A percentile compares a stretch with the other conserved stretches of the same genome.
Evolutionary conservation across 2,329 filamentous ascomycete genomes (phyloP).

Genomic region (Grosmannia huntii): DNA sequence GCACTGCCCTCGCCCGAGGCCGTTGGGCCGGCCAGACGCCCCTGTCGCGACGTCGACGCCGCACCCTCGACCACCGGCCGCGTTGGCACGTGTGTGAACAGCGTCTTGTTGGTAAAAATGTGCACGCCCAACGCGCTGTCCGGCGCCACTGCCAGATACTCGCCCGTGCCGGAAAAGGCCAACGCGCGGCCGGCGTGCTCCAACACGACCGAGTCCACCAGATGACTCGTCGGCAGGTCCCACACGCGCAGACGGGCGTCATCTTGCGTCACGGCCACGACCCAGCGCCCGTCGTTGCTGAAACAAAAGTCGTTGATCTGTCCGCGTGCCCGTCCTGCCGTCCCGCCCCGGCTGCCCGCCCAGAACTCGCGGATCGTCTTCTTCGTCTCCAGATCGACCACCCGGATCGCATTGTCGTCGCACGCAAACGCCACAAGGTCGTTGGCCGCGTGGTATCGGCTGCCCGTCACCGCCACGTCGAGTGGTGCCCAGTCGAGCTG

Average conservation of each 20-base stretch:
- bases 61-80: conserved; percentile 63
- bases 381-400: conserved; percentile 83
- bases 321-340: neutral
- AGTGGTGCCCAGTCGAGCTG: conserved; percentile 76
- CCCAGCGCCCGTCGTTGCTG: conserved; percentile 87
- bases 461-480: conserved; percentile 54
- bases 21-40: conserved; percentile 58
- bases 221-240: conserved; percentile 89
- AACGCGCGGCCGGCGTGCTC: conserved; percentile 69
- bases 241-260: conserved; percentile 73
- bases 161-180: conserved; percentile 78
- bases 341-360: conserved; percentile 50
- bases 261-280: conserved; percentile 76
- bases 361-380: conserved; percentile 88
- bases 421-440: conserved; percentile 83
- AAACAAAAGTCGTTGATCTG: conserved; percentile 71
- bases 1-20: conserved; percentile 72
- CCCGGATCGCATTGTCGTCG: conserved; percentile 74
- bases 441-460: conserved; percentile 70
- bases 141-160: conserved; percentile 85
- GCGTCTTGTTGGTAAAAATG: conserved; percentile 86
- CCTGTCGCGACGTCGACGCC: too few species aligned
- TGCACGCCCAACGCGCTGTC: conserved; percentile 77
- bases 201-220: conserved; percentile 83
- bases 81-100: conserved; percentile 83